Percentiles rank a stretch among this genome's conserved stretches.
These are phyloP conservation scores for Yamadazyma diddensiae DNA, from an alignment of 1,139 yeast species.

Conservation along the genomic window DNA sequence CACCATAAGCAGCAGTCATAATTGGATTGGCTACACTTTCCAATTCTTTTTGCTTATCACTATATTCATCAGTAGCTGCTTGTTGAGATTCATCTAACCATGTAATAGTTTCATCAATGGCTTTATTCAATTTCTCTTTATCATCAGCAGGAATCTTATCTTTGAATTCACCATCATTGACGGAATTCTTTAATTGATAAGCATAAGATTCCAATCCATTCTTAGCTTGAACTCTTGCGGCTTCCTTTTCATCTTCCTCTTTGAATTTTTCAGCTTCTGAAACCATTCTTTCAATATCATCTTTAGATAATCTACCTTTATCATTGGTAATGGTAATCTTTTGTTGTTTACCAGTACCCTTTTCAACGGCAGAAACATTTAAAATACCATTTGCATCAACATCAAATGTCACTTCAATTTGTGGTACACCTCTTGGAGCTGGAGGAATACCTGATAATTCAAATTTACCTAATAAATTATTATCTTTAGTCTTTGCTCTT, in stretches of 20 bases:
- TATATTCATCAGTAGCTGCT: constrained; percentile 53
- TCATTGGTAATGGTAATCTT: constrained; percentile 42
- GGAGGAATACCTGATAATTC: constrained; percentile 95
- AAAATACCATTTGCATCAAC: constrained; percentile 92
- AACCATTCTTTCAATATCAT: constrained; percentile 49
- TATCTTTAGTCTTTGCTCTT: constrained; percentile 91
- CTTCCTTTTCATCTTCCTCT: constrained; percentile 39
- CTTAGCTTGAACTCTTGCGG: constrained; percentile 53
- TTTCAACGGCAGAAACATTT: constrained; percentile 89
- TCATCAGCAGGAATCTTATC: constrained; percentile 49
- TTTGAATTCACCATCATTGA: constrained; percentile 47
- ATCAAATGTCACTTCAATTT: constrained; percentile 90
- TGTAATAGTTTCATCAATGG: constrained; percentile 41
- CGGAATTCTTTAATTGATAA: constrained; percentile 68
- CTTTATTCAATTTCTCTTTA: constrained; percentile 41
- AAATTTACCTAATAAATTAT: constrained; percentile 90
- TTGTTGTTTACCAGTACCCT: constrained; percentile 76
- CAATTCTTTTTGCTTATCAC: constrained; percentile 64
- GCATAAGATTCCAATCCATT: constrained; percentile 89
- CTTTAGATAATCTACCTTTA: constrained; percentile 50
- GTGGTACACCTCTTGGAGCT: constrained; percentile 97
- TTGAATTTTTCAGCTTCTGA: constrained; percentile 42
- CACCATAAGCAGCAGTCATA: constrained; percentile 59
- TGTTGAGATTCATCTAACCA: constrained; percentile 54
- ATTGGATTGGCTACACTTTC: constrained; percentile 66